Conservation (phyloP, 2,329 filamentous ascomycete species). For the Trichoderma sp. region DNA sequence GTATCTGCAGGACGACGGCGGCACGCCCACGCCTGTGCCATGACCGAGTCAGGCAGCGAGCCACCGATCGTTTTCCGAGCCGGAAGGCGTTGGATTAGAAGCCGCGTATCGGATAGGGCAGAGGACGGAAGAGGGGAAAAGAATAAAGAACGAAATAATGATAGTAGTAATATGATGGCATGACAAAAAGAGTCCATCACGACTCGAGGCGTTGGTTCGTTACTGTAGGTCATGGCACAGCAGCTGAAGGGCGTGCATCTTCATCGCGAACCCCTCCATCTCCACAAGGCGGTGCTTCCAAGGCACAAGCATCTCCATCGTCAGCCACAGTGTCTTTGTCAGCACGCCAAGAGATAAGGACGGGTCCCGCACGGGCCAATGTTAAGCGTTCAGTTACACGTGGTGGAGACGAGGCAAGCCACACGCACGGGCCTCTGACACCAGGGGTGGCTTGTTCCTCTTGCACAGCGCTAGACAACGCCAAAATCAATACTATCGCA, state of each 20-base stretch:
- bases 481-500: slow-evolving; percentile 8
- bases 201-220: not conserved
- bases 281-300: slow-evolving; percentile 7
- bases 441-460: slow-evolving; percentile 12
- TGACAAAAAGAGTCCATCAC: not conserved
- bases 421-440: slow-evolving; percentile 6
- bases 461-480: not conserved
- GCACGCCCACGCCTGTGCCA: not conserved
- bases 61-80: not conserved
- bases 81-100: not conserved
- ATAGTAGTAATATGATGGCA: not conserved
- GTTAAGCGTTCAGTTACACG: not conserved
- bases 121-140: not conserved
- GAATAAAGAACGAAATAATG: not conserved
- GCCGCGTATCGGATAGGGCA: not conserved
- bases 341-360: slow-evolving; percentile 19
- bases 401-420: not conserved
- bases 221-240: not conserved
- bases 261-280: not conserved
- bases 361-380: slow-evolving; percentile 10
- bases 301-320: slow-evolving; percentile 11
- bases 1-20: not conserved
- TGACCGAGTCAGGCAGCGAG: slow-evolving; percentile 15
- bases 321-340: slow-evolving; percentile 19
- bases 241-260: slow-evolving; percentile 4